Percentiles rank a stretch among this genome's conserved stretches.
Evolutionary conservation across 2,329 filamentous ascomycete species (phyloP).

Genomic region (Nemania sp.): DNA sequence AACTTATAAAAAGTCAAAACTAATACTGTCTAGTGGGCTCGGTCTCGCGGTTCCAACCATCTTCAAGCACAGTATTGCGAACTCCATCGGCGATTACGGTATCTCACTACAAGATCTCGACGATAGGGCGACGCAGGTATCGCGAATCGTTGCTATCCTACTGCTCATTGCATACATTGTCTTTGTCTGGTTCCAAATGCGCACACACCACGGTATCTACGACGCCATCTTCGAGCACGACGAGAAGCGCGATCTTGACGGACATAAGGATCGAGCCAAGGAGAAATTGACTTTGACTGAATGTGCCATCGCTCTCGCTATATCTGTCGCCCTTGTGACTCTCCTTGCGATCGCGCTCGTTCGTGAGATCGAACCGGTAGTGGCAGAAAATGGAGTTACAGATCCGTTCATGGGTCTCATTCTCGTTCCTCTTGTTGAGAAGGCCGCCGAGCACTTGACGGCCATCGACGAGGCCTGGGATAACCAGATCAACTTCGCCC

Average conservation of each 20-base stretch:
- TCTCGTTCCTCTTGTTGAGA: slow-evolving; percentile 80
- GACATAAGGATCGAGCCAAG: slow-evolving; percentile 61
- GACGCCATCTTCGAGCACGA: slow-evolving; percentile 73
- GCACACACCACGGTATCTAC: slow-evolving; percentile 76
- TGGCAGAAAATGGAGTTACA: slow-evolving; percentile 49
- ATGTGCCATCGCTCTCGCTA: slow-evolving; percentile 64
- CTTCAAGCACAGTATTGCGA: slow-evolving; percentile 58
- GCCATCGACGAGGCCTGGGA: slow-evolving; percentile 85
- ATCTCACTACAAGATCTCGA: slow-evolving; percentile 47
- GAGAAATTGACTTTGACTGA: slow-evolving; percentile 76
- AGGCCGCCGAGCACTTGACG: slow-evolving; percentile 82
- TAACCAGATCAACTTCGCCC: slow-evolving; percentile 80
- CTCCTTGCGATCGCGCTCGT: slow-evolving; percentile 76
- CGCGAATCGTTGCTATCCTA: slow-evolving; percentile 70
- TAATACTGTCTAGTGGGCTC: slow-evolving; percentile 45
- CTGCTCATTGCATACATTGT: slow-evolving; percentile 69
- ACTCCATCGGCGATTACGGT: slow-evolving; percentile 31
- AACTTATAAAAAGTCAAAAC: slow-evolving; percentile 36
- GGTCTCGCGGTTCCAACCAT: slow-evolving; percentile 58
- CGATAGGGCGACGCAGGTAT: slow-evolving; percentile 64
- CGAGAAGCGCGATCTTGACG: slow-evolving; percentile 68
- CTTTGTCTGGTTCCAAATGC: slow-evolving; percentile 74
- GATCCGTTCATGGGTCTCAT: slow-evolving; percentile 70
- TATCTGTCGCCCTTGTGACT: slow-evolving; percentile 70
- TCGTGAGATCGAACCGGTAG: slow-evolving; percentile 66